Evolutionary conservation across 495 filamentous ascomycete species (phyloP).

Genomic region (Margaritispora aquatica): DNA sequence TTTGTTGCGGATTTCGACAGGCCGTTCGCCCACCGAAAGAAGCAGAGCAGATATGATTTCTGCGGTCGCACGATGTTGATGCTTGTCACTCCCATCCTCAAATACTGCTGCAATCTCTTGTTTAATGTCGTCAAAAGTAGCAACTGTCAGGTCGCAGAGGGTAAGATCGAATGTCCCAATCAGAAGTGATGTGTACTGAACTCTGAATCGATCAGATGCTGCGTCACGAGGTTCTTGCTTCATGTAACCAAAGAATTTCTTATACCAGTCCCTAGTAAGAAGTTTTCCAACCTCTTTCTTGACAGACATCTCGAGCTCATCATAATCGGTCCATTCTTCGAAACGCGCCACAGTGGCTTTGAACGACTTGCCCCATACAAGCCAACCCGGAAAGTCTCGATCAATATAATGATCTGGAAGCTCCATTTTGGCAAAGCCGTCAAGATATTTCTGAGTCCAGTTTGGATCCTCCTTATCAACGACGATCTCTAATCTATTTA

Average conservation of each 20-base stretch:
- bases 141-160: conserved; percentile 62
- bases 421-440: conserved; percentile 71
- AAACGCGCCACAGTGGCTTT: conserved; percentile 67
- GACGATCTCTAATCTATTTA: conserved; percentile 65
- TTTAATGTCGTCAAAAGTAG: conserved; percentile 83
- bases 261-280: conserved; percentile 79
- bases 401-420: conserved; percentile 81
- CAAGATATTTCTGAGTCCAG: conserved; percentile 73
- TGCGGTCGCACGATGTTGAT: conserved; percentile 92
- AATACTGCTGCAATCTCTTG: conserved; percentile 67
- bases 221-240: conserved; percentile 95
- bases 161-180: conserved; percentile 86
- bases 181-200: conserved; percentile 77
- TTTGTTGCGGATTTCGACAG: conserved; percentile 57
- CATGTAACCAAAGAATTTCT: conserved; percentile 80
- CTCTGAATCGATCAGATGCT: conserved; percentile 77
- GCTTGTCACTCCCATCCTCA: conserved; percentile 92
- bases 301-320: conserved; percentile 69
- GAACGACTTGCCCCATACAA: conserved; percentile 90
- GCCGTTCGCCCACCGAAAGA: conserved; percentile 64
- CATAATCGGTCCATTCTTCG: conserved; percentile 66
- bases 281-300: conserved; percentile 76
- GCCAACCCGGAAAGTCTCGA: conserved; percentile 88
- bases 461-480: conserved; percentile 65
- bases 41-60: conserved; percentile 89